A percentile compares a stretch with the other conserved stretches of the same genome.
phyloP scores from a whole-genome alignment of 257 asterid species.

The Solanum paucissectum region DNA sequence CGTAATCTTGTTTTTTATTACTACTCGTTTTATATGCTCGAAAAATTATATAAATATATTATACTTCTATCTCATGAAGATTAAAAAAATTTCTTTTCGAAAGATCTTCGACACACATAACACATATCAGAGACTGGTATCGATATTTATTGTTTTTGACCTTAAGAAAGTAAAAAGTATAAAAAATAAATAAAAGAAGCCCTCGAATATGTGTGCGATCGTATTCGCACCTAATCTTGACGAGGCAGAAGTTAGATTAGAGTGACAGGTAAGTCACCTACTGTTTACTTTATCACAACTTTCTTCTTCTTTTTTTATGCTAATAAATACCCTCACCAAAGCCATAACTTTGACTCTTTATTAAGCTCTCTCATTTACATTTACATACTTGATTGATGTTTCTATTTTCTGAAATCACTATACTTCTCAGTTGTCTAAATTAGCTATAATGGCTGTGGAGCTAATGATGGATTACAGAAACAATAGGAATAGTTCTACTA shows the following conservation, averaged over 20 bases:
- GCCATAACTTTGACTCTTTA: slow-evolving; percentile 21
- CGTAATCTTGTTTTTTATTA: too few species aligned
- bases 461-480: slow-evolving; percentile 51
- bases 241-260: slow-evolving; percentile 39
- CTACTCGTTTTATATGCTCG: too few species aligned
- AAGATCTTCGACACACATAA: background rate
- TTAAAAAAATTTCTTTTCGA: too few species aligned
- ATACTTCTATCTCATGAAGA: too few species aligned
- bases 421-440: background rate
- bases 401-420: background rate
- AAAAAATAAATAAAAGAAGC: background rate
- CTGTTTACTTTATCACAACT: slow-evolving; percentile 40
- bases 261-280: slow-evolving; percentile 66
- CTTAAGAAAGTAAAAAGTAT: background rate
- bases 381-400: background rate
- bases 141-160: background rate
- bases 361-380: background rate
- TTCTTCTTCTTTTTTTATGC: background rate
- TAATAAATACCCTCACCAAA: slow-evolving; percentile 19
- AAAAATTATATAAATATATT: too few species aligned
- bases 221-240: slow-evolving; percentile 67
- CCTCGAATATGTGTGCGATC: slow-evolving; percentile 14
- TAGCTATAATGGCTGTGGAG: slow-evolving; percentile 65
- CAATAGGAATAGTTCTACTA: background rate
- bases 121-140: background rate